A percentile compares a stretch with the other conserved stretches of the same genome.
Conservation (phyloP, 768 basidiomycete species). For the Erythrobasidium yunnanense region DNA sequence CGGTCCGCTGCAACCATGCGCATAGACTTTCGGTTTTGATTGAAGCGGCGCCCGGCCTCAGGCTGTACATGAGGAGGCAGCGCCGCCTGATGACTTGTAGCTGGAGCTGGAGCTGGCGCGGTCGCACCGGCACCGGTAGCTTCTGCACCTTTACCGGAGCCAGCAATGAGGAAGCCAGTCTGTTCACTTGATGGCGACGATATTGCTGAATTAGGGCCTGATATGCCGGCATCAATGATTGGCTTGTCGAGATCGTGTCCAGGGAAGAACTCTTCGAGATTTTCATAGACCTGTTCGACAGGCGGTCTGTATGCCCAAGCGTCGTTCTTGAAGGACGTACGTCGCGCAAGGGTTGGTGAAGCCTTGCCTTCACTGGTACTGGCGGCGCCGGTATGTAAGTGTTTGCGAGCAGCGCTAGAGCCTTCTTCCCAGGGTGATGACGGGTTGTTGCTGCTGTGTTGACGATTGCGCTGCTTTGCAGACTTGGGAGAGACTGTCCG, state of each 20-base stretch:
- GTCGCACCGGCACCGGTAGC: background rate
- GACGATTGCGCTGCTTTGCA: background rate
- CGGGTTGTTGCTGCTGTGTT: background rate
- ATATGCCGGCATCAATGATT: conserved; percentile 69
- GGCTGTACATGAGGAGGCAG: background rate
- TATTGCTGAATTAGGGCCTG: conserved; percentile 45
- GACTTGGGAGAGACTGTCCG: conserved; percentile 2
- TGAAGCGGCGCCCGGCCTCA: conserved; percentile 41
- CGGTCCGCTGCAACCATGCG: conserved; percentile 81
- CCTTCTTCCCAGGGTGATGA: no score
- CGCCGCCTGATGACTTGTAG: no score
- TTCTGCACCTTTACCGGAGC: background rate
- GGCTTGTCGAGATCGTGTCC: conserved; percentile 92
- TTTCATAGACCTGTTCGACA: conserved; percentile 76
- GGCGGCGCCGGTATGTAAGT: background rate
- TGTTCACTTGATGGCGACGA: conserved; percentile 33
- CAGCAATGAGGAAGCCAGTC: background rate
- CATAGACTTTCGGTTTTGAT: conserved; percentile 70
- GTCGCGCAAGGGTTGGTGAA: background rate
- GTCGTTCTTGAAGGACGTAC: conserved; percentile 5
- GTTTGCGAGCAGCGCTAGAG: no score
- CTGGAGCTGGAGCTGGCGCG: background rate
- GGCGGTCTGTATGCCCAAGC: conserved; percentile 37
- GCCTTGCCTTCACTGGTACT: no score
- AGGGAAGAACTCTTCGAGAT: conserved; percentile 89